A percentile compares a stretch with the other conserved stretches of the same genome.
Evolutionary conservation across 257 asterid genomes (phyloP).

Genomic region (Nicotiana knightiana): DNA sequence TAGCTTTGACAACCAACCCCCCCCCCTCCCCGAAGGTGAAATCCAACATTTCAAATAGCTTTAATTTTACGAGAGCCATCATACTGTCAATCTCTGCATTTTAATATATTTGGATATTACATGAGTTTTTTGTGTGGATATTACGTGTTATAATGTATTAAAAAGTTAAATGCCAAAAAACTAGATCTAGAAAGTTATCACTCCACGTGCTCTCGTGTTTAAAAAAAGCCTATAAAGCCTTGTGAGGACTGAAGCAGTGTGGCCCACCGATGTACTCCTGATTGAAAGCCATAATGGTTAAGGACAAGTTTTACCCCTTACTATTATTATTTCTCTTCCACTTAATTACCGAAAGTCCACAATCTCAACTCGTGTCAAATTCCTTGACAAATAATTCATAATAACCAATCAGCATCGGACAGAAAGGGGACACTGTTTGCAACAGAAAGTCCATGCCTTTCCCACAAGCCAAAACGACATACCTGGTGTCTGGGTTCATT

Average conservation of each 20-base stretch:
- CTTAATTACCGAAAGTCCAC: background rate
- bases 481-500: slow-evolving; percentile 89
- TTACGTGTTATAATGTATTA: background rate
- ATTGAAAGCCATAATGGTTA: background rate
- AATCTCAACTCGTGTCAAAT: background rate
- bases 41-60: background rate
- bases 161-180: background rate
- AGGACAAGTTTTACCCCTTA: background rate
- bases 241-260: background rate
- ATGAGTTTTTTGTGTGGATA: background rate
- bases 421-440: background rate
- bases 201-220: background rate
- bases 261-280: background rate
- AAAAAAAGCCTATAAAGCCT: background rate
- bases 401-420: background rate
- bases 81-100: background rate
- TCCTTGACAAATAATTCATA: background rate
- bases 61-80: background rate
- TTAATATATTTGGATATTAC: background rate
- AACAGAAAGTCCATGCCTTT: background rate
- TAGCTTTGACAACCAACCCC: background rate
- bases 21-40: background rate
- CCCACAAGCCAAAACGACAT: slow-evolving; percentile 39
- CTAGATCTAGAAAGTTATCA: background rate
- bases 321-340: background rate